Base-by-base conservation (phyloP, 1,284 basidiomycete genomes). In the Ustilago shanxiensis region DNA sequence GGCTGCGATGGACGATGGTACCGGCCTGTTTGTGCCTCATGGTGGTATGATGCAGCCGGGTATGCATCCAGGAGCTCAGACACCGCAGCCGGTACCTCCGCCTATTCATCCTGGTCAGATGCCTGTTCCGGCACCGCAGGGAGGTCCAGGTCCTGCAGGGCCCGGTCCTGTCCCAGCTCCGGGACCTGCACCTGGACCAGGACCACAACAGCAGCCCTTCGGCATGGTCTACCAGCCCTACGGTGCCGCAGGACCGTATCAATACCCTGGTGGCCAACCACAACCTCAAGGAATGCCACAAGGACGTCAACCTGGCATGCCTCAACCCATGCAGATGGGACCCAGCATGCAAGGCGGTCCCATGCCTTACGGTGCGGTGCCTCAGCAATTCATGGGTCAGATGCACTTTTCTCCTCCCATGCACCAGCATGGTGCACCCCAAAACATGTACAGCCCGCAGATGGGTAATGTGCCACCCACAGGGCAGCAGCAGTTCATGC, bases 381-480 rank as follows among this genome's bases (percentile, higher is more conserved):
- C 68, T 5, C 78, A 77, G 59, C 79, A 81, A 26, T 79, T 75
- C 20, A 72, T 80, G 72, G 66, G 71, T 14, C 71, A 73, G 50
- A 77, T 82, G 73, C 79, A 72, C 8, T 82, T 82, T 59, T 79
- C 77, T 16, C 76, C 78, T 13, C 61, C 72, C n/a, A 75, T 83
- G 72, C 77, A 76, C 35, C 70, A 75, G 28, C 80, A 81, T 28
- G 78, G 69, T 16, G 77, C 54, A 9, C 71, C 77, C 24, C 77
- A 72, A 55, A 68, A 62, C 49, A 75, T 83, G 70, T 83, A 83
- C 60, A 80, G 78, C 26, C 81, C 81, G 41, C 81, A 80, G 58
- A 81, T 83, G 77, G 79, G 64, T 33, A 74, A 77, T 24, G 72
- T 73, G 24, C 62, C 72, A 0, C 67, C 66, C 18, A 31, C 62